Percentiles rank a stretch among this genome's conserved stretches.
Conservation (phyloP, 345 rosid genomes). For the Mangifera indica region DNA sequence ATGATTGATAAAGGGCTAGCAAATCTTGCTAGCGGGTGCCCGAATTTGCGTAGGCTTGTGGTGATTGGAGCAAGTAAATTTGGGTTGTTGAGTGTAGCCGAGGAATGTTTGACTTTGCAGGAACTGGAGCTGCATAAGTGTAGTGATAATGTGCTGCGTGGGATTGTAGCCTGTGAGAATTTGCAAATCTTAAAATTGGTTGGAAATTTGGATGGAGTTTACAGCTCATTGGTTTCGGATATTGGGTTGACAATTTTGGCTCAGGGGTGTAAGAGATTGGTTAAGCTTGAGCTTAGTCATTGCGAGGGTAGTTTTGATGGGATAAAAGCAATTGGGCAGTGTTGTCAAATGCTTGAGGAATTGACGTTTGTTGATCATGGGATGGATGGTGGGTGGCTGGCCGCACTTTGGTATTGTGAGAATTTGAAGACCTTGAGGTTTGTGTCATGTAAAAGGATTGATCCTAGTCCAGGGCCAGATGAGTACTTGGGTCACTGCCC, state of each 20-base stretch:
- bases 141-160: constrained; percentile 63
- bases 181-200: constrained; percentile 78
- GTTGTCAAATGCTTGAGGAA: constrained; percentile 97
- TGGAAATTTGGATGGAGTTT: constrained; percentile 64
- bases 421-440: constrained; percentile 86
- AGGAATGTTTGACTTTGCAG: constrained; percentile 65
- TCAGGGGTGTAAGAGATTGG: constrained; percentile 84
- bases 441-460: constrained; percentile 68
- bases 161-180: constrained; percentile 77
- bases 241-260: constrained; percentile 88
- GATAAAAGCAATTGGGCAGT: constrained; percentile 87
- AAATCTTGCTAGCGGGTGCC: constrained; percentile 55
- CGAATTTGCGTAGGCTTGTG: constrained; percentile 63
- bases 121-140: constrained; percentile 82
- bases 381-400: constrained; percentile 95
- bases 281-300: constrained; percentile 85
- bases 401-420: constrained; percentile 71
- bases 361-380: constrained; percentile 73
- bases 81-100: constrained; percentile 67
- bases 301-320: constrained; percentile 95
- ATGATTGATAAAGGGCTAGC: constrained; percentile 58
- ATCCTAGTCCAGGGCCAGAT: constrained; percentile 65
- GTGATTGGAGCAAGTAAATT: constrained; percentile 66
- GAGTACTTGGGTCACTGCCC: constrained; percentile 67
- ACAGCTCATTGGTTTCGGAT: constrained; percentile 67